phyloP scores from a whole-genome alignment of 2,329 filamentous ascomycete species.

The Lachnellula cervina region DNA sequence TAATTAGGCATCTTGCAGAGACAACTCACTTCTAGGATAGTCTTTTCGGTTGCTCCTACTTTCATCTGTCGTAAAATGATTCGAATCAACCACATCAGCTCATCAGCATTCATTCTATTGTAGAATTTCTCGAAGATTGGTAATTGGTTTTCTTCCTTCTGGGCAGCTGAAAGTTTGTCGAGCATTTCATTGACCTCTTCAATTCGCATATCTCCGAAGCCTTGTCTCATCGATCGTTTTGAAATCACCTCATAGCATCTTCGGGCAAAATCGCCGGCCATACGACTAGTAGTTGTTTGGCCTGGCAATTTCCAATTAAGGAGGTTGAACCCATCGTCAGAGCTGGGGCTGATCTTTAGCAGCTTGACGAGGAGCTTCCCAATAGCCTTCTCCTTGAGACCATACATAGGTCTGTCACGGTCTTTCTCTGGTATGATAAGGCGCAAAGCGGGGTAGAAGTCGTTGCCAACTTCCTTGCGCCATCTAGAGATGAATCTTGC shows the following conservation, averaged over 20 bases:
- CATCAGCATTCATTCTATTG: constrained; percentile 84
- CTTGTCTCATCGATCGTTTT: constrained; percentile 72
- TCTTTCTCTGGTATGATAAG: constrained; percentile 92
- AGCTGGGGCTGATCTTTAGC: constrained; percentile 86
- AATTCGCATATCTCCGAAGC: constrained; percentile 75
- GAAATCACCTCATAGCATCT: constrained; percentile 82
- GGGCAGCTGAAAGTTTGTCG: constrained; percentile 69
- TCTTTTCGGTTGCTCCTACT: constrained; percentile 77
- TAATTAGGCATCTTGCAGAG: not conserved
- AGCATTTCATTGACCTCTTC: constrained; percentile 84
- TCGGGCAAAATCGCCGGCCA: constrained; percentile 88
- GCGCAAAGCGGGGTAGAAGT: constrained; percentile 89
- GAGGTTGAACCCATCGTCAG: constrained; percentile 79
- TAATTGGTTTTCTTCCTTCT: constrained; percentile 78
- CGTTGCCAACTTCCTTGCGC: constrained; percentile 81
- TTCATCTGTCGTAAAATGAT: constrained; percentile 81
- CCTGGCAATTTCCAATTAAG: constrained; percentile 91
- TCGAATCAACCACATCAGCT: constrained; percentile 89
- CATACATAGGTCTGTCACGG: constrained; percentile 85
- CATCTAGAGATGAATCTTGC: constrained; percentile 81
- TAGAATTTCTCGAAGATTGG: constrained; percentile 83
- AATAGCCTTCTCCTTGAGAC: constrained; percentile 87
- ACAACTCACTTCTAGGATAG: constrained; percentile 58
- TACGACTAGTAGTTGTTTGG: constrained; percentile 53
- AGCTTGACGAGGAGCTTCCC: constrained; percentile 87